Evolutionary conservation across 805 yeast genomes (phyloP).

Genomic region (Monosporozyma siamensis): DNA sequence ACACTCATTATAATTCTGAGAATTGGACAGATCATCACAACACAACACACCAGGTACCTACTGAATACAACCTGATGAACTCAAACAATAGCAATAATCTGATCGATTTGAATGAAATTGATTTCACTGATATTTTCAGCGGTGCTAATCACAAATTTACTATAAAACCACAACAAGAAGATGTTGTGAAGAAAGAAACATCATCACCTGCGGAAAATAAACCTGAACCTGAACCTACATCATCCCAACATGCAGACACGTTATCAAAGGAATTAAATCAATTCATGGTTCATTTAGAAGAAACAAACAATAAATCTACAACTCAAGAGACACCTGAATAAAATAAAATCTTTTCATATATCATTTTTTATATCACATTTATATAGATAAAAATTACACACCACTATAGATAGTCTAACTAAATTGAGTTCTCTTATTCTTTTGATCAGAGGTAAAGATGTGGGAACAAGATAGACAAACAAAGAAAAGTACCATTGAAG

Average conservation of each 20-base stretch:
- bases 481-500: constrained; percentile 88
- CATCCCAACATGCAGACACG: background rate
- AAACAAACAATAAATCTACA: background rate
- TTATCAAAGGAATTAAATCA: background rate
- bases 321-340: background rate
- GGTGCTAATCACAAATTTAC: constrained; percentile 11
- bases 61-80: background rate
- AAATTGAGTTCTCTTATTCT: constrained; percentile 31
- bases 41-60: background rate
- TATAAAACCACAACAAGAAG: background rate
- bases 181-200: background rate
- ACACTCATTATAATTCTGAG: background rate
- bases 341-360: too few species aligned
- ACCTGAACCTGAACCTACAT: background rate
- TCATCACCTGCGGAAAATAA: background rate
- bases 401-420: background rate
- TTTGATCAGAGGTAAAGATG: constrained; percentile 38
- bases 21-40: background rate
- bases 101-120: constrained; percentile 26
- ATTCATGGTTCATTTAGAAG: background rate
- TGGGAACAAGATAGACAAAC: constrained; percentile 84
- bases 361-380: too few species aligned
- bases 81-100: constrained; percentile 1
- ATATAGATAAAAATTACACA: background rate
- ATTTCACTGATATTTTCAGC: constrained; percentile 28